These are phyloP conservation scores for Chrysosporium queenslandicum DNA, from an alignment of 2,329 filamentous ascomycete species.

Conservation along the genomic window DNA sequence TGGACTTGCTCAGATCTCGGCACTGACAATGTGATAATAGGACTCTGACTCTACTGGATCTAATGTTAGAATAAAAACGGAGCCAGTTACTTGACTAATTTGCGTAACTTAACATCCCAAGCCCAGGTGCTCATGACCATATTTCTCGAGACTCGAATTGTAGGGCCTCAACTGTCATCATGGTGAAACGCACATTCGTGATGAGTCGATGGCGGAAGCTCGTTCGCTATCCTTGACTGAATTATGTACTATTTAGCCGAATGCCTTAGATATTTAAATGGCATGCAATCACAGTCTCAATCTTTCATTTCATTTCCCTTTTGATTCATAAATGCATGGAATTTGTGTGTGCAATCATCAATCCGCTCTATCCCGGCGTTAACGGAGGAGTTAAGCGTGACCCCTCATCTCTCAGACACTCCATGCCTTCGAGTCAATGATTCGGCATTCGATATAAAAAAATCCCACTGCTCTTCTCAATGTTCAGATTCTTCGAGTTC, in stretches of 20 bases:
- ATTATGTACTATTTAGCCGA: background rate
- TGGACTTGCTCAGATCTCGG: no score
- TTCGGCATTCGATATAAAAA: no score
- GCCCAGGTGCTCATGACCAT: background rate
- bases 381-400: background rate
- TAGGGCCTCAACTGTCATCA: background rate
- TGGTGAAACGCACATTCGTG: background rate
- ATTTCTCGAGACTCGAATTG: background rate
- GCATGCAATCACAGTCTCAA: background rate
- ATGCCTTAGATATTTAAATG: background rate
- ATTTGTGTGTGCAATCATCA: no score
- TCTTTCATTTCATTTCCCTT: background rate
- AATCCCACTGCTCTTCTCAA: no score
- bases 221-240: background rate
- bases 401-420: background rate
- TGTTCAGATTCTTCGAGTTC: background rate
- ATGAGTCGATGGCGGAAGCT: background rate
- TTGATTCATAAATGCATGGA: background rate
- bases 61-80: slow-evolving; percentile 34
- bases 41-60: slow-evolving; percentile 29
- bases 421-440: no score
- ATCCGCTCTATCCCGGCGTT: background rate
- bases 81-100: slow-evolving; percentile 24
- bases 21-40: slow-evolving; percentile 17
- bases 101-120: slow-evolving; percentile 1